phyloP scores from a whole-genome alignment of 2,329 filamentous ascomycete species.

The Xylaria sp. region DNA sequence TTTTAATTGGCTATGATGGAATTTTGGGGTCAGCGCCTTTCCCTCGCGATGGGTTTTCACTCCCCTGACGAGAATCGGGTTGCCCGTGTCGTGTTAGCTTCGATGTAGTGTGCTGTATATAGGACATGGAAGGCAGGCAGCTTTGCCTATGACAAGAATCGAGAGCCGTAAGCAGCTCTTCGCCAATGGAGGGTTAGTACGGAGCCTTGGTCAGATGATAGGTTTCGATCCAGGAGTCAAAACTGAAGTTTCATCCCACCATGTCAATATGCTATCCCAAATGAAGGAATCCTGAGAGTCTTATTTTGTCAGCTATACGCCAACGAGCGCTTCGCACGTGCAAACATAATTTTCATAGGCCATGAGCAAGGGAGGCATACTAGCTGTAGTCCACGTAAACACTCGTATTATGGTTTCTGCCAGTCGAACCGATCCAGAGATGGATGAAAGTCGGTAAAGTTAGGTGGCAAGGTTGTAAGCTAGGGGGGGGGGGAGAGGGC shows the following conservation, averaged over 20 bases:
- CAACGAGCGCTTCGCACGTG: slow-evolving; percentile 28
- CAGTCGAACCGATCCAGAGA: slow-evolving; percentile 16
- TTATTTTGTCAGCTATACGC: slow-evolving; percentile 14
- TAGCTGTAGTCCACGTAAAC: slow-evolving; percentile 16
- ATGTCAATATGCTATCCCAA: slow-evolving; percentile 2
- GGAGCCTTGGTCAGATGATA: not conserved
- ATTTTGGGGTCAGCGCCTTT: slow-evolving; percentile 1
- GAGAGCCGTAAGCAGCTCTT: not conserved
- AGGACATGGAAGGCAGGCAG: too few species aligned
- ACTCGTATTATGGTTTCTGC: slow-evolving; percentile 16
- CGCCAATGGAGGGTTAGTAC: not conserved
- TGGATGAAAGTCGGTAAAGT: slow-evolving; percentile 6
- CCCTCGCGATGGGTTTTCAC: not conserved
- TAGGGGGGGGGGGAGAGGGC: not conserved
- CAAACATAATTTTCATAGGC: slow-evolving; percentile 18
- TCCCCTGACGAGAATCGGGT: slow-evolving; percentile 2
- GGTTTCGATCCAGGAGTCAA: slow-evolving; percentile 8
- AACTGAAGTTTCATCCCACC: not conserved
- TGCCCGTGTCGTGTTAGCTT: slow-evolving; percentile 3
- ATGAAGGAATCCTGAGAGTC: slow-evolving; percentile 12
- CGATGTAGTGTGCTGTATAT: too few species aligned
- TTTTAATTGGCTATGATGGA: slow-evolving; percentile 12
- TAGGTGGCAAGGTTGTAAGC: slow-evolving; percentile 16
- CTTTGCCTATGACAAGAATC: not conserved
- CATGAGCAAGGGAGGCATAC: not conserved